phyloP scores from a whole-genome alignment of 768 basidiomycete genomes.

The Tricholoma hemisulphureum region DNA sequence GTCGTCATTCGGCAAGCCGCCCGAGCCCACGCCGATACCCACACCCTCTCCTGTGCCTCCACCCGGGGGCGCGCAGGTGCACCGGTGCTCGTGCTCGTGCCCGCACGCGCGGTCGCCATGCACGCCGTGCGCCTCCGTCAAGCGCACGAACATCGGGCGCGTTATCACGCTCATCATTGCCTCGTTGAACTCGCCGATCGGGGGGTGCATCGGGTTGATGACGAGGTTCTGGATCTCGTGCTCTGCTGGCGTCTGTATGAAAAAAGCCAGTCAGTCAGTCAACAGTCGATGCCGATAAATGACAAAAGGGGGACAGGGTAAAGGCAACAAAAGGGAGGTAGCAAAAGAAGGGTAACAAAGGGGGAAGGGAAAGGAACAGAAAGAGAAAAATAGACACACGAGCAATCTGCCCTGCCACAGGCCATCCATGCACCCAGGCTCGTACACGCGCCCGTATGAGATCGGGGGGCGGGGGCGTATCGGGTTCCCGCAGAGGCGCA shows the following conservation, averaged over 20 bases:
- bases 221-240: slow-evolving; percentile 11
- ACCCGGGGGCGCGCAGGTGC: not conserved
- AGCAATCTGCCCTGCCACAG: slow-evolving; percentile 59
- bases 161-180: slow-evolving; percentile 34
- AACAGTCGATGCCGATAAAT: too few relatives aligned
- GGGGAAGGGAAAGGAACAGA: not conserved
- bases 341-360: not conserved
- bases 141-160: slow-evolving; percentile 56
- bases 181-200: slow-evolving; percentile 33
- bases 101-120: slow-evolving; percentile 10
- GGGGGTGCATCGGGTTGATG: slow-evolving; percentile 15
- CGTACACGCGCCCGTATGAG: slow-evolving; percentile 31
- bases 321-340: too few relatives aligned
- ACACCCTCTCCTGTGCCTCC: not conserved
- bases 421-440: slow-evolving; percentile 47
- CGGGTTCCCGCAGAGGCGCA: slow-evolving; percentile 38
- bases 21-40: slow-evolving; percentile 5
- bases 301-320: too few relatives aligned
- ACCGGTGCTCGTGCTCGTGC: not conserved
- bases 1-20: slow-evolving; percentile 29
- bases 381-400: slow-evolving; percentile 35
- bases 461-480: slow-evolving; percentile 4
- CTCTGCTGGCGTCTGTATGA: slow-evolving; percentile 28
- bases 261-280: too few relatives aligned
- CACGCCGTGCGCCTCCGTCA: slow-evolving; percentile 51